Conservation (phyloP, 257 asterid species). For the Cinchona pubescens region DNA sequence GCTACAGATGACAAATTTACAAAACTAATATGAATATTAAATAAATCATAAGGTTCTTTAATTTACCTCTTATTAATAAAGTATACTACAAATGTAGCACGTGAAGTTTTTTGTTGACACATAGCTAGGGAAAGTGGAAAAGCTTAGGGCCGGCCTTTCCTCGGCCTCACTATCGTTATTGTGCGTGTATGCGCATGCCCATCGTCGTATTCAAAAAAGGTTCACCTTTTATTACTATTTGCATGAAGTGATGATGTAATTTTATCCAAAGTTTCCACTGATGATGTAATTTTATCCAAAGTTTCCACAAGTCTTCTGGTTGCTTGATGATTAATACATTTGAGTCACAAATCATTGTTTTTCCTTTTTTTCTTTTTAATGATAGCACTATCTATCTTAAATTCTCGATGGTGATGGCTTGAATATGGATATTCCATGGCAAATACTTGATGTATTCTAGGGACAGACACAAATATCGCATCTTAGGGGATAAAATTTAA, state of each 20-base stretch:
- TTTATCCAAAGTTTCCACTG: not conserved
- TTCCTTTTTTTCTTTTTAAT: too few relatives aligned
- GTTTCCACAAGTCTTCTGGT: not conserved
- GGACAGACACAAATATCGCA: too few relatives aligned
- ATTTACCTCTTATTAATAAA: not conserved
- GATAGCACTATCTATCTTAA: not conserved
- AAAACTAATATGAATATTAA: too few relatives aligned
- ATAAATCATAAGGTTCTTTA: too few relatives aligned
- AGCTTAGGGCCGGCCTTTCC: not conserved
- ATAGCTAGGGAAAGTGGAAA: not conserved
- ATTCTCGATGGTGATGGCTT: not conserved
- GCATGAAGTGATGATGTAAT: not conserved
- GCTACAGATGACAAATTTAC: too few relatives aligned
- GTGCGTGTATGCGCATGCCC: not conserved
- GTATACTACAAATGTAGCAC: not conserved
- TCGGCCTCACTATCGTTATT: not conserved
- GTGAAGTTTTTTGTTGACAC: not conserved
- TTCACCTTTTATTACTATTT: not conserved
- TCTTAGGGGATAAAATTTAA: too few relatives aligned
- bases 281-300: not conserved
- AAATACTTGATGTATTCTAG: too few relatives aligned
- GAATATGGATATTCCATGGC: too few relatives aligned
- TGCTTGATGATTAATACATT: not conserved
- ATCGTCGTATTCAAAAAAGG: not conserved
- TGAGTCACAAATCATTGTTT: not conserved